These are phyloP conservation scores for Cercophora newfieldiana DNA, from an alignment of 495 filamentous ascomycete species.

Conservation along the genomic window DNA sequence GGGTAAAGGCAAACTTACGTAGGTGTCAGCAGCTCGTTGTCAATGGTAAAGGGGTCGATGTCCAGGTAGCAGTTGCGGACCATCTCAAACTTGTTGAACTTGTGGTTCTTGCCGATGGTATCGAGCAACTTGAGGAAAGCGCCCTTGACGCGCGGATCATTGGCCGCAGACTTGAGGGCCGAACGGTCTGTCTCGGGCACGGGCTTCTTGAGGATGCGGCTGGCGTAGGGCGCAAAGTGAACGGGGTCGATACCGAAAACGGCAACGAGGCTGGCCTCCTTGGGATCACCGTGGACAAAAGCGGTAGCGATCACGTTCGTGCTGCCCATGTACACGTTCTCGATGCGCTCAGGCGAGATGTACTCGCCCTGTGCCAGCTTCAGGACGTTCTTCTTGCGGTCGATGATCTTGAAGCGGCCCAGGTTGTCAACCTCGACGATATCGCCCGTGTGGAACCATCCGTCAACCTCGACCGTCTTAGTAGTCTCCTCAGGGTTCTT, in stretches of 20 bases:
- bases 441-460: conserved; percentile 97
- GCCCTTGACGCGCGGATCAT: conserved; percentile 66
- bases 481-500: conserved; percentile 83
- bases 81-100: conserved; percentile 86
- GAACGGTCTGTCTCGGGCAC: conserved; percentile 63
- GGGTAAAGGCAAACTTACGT: conserved; percentile 66
- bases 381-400: conserved; percentile 96
- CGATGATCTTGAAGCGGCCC: conserved; percentile 89
- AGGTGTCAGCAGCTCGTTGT: conserved; percentile 92
- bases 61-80: conserved; percentile 73
- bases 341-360: conserved; percentile 93
- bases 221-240: conserved; percentile 74
- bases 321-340: conserved; percentile 87
- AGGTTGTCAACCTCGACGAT: conserved; percentile 78
- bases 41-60: conserved; percentile 88
- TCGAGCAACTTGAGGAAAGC: conserved; percentile 80
- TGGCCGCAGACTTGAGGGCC: conserved; percentile 63
- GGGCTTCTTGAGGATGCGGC: conserved; percentile 67
- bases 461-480: conserved; percentile 80
- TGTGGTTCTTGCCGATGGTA: conserved; percentile 74
- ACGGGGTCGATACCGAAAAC: conserved; percentile 86
- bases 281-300: conserved; percentile 88
- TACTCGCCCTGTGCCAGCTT: conserved; percentile 98
- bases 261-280: conserved; percentile 79
- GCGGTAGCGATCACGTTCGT: conserved; percentile 73